Base-by-base conservation (phyloP, 371 early-diverging fungal genomes). In the Mortierella sp. region DNA sequence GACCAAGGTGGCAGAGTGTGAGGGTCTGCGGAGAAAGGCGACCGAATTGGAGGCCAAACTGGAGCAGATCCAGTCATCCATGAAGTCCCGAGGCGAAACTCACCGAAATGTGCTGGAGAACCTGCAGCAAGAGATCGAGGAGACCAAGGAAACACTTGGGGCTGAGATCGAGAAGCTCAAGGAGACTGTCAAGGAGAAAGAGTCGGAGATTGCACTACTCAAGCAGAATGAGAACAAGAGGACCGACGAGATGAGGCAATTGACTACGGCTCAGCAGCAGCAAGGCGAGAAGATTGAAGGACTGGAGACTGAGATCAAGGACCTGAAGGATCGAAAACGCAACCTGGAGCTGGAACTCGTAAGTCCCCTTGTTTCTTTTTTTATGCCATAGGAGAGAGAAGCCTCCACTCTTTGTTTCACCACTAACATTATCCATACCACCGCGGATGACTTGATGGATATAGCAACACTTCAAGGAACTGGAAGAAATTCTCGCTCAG, bases 111-210 rank as follows among this genome's bases (percentile, higher is more conserved):
- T 80, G 19, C 70, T 67, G 31, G 82, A 76, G n/a, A 83, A 85
- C 29, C 57, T 84, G 48, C 80, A 79, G 44, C 72, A 79, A 27
- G 84, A 86, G 40, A 69, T 79, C 14, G 85, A 82, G 39, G 77
- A 79, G 44, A 56, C 82, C 55, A 83, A 79, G 29, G 80, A 78
- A 55, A 66, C 71, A 0, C 62, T 82, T 61, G 67, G 67, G 9
- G 79, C 82, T 0, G 68, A 79, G 21, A 60, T 78, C 52, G 56
- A 80, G 54, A 58, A 68, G 43, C 48, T 83, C 63, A 80, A 71
- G 41, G 68, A 64, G 53, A 34, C 71, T 9, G 54, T 80, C 49
- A 54, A 60, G 17, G 81, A 79, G 21, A 92, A 92, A 55, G 92
- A 92, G 29, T 88, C 88, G 48, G 63, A 41, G 17, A 57, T 63